Evolutionary conservation across 192 early-diverging fungal genomes (phyloP).

Genomic region (Coemansia sp.): DNA sequence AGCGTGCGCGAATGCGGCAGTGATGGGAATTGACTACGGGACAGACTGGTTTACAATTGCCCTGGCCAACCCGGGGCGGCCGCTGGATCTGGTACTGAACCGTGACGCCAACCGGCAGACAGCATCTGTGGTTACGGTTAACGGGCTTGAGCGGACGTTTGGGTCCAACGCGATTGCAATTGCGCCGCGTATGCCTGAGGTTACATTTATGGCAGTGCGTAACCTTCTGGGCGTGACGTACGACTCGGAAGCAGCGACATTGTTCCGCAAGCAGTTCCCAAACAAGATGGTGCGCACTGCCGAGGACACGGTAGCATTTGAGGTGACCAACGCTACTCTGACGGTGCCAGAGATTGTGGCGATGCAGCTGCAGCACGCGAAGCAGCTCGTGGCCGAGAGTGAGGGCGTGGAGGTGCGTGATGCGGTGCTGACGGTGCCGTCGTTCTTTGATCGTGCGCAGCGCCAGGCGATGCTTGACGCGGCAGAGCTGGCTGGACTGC

Average conservation of each 20-base stretch:
- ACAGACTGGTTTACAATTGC: constrained; percentile 97
- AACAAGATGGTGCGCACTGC: constrained; percentile 77
- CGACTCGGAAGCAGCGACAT: constrained; percentile 66
- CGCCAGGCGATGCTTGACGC: constrained; percentile 91
- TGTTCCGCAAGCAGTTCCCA: constrained; percentile 73
- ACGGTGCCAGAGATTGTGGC: constrained; percentile 89
- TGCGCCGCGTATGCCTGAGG: constrained; percentile 58
- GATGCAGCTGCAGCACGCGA: constrained; percentile 88
- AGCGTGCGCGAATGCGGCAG: constrained; percentile 57
- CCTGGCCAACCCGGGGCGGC: constrained; percentile 84
- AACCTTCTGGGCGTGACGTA: constrained; percentile 76
- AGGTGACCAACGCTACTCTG: constrained; percentile 56
- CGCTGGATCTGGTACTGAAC: constrained; percentile 94
- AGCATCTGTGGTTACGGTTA: constrained; percentile 73
- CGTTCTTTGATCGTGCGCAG: constrained; percentile 87
- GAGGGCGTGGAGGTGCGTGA: constrained; percentile 77
- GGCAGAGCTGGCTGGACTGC: constrained; percentile 84
- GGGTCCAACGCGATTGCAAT: constrained; percentile 76
- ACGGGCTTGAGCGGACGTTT: constrained; percentile 80
- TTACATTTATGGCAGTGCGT: constrained; percentile 82
- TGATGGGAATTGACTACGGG: constrained; percentile 96
- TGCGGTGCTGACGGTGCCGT: constrained; percentile 93
- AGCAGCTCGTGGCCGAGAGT: constrained; percentile 74
- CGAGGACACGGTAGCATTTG: constrained; percentile 66
- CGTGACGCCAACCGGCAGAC: constrained; percentile 96